phyloP scores from a whole-genome alignment of 371 early-diverging fungal species.

The Chytridium lagenaria region DNA sequence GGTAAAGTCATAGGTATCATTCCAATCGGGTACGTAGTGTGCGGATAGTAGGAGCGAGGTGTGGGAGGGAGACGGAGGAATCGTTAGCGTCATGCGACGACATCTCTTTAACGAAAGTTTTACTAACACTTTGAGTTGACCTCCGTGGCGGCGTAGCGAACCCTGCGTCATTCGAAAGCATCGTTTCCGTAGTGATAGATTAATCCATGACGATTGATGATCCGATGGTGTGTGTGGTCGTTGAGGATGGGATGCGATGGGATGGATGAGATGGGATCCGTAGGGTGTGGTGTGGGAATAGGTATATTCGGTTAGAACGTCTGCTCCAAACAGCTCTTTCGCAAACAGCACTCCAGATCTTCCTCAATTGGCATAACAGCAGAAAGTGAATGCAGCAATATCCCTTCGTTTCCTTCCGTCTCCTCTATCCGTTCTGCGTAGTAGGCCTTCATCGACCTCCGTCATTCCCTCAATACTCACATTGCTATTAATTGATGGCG shows the following conservation, averaged over 20 bases:
- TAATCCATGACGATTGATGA: constrained; percentile 4
- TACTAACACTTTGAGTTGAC: constrained; percentile 65
- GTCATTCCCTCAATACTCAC: background rate
- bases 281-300: too few relatives aligned
- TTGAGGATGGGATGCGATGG: constrained; percentile 35
- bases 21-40: too few relatives aligned
- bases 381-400: too few relatives aligned
- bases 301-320: too few relatives aligned
- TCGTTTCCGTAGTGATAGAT: background rate
- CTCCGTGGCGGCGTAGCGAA: constrained; percentile 61
- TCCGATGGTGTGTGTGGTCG: constrained; percentile 15
- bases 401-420: too few relatives aligned
- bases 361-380: too few relatives aligned
- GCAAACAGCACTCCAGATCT: too few relatives aligned
- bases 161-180: constrained; percentile 14
- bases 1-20: background rate
- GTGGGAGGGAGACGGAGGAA: too few relatives aligned
- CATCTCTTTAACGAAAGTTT: background rate
- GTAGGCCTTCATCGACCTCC: background rate
- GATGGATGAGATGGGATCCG: constrained; percentile 9
- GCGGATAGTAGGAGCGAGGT: too few relatives aligned
- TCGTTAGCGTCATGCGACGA: background rate
- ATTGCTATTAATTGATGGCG: background rate
- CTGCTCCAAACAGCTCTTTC: too few relatives aligned
- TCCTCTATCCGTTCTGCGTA: too few relatives aligned